These are phyloP conservation scores for Rosa rugosa DNA, from an alignment of 306 rosid genomes.

Conservation along the genomic window DNA sequence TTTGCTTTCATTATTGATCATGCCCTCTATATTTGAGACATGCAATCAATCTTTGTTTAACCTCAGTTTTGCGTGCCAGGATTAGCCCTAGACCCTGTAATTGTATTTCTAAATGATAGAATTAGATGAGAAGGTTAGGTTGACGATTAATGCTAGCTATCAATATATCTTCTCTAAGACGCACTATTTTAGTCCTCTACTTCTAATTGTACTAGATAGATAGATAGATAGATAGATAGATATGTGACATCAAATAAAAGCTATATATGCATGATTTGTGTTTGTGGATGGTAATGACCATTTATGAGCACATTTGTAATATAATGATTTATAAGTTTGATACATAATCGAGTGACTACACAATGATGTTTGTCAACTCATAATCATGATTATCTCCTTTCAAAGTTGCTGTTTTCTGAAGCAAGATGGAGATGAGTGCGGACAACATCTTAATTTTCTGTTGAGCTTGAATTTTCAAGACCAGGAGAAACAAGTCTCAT, in stretches of 20 bases:
- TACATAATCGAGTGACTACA: neutral
- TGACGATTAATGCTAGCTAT: no score
- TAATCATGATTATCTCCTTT: neutral
- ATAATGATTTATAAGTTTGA: neutral
- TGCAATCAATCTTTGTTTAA: slow-evolving; percentile 3
- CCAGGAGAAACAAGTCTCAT: neutral
- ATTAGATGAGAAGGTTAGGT: neutral
- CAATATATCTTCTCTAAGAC: neutral
- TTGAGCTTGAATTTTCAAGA: slow-evolving; percentile 4
- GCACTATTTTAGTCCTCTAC: neutral
- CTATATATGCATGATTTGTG: neutral
- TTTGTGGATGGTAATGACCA: neutral
- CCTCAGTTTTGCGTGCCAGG: neutral
- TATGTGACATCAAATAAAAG: neutral
- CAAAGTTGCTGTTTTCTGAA: slow-evolving; percentile 16
- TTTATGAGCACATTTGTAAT: neutral
- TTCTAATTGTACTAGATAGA: neutral
- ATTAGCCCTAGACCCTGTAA: neutral
- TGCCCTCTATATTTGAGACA: neutral
- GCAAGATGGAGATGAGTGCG: slow-evolving; percentile 19
- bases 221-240: neutral
- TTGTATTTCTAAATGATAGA: neutral
- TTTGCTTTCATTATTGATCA: neutral
- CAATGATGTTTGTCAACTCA: neutral
- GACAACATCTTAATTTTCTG: slow-evolving; percentile 1